Conservation (phyloP, 2,329 filamentous ascomycete genomes). For the Fonsecaea erecta region DNA sequence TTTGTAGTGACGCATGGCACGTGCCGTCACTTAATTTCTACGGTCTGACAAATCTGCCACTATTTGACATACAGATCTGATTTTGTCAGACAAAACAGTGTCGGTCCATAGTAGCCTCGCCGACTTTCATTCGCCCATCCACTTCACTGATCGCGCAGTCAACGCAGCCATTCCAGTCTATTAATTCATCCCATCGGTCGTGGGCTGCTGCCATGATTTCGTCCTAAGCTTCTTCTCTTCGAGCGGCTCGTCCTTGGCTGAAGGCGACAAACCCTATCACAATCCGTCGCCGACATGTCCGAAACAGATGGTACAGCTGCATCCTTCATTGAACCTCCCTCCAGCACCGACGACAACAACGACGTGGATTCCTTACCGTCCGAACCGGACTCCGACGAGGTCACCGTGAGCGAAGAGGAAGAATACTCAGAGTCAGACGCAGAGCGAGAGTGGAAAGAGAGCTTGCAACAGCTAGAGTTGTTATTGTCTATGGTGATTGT, state of each 20-base stretch:
- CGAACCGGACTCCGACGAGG: constrained; percentile 55
- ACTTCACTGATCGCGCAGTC: neutral
- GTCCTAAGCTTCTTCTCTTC: neutral
- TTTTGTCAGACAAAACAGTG: constrained; percentile 5
- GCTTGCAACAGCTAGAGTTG: constrained; percentile 89
- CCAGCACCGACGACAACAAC: constrained; percentile 43
- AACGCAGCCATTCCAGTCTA: constrained; percentile 1
- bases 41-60: neutral
- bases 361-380: constrained; percentile 53
- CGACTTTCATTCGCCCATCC: neutral
- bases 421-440: constrained; percentile 76
- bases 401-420: constrained; percentile 58
- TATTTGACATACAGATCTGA: neutral
- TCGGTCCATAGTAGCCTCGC: constrained; percentile 1
- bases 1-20: constrained; percentile 20
- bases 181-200: neutral
- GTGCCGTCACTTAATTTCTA: constrained; percentile 13
- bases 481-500: constrained; percentile 93
- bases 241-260: constrained; percentile 4
- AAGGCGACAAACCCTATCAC: constrained; percentile 4
- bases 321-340: constrained; percentile 36
- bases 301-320: constrained; percentile 38
- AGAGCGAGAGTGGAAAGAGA: constrained; percentile 93
- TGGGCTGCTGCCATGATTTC: neutral
- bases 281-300: constrained; percentile 25